Evolutionary conservation across 805 yeast genomes (phyloP).

Genomic region (Metschnikowia lochheadii): DNA sequence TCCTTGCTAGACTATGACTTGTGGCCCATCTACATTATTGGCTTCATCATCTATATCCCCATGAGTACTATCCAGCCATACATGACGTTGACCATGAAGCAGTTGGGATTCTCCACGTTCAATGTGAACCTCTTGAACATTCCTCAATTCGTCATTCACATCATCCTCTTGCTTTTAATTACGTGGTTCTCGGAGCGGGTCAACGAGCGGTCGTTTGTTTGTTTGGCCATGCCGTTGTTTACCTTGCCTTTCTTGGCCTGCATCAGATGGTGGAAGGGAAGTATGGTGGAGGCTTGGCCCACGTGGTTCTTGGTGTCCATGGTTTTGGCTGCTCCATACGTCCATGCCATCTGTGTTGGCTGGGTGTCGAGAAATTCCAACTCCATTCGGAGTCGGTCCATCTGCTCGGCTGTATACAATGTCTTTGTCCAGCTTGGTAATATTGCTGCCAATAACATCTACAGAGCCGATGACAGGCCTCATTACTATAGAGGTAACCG

Average conservation of each 20-base stretch:
- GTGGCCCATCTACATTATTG: slow-evolving; percentile 51
- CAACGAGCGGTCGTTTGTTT: slow-evolving; percentile 22
- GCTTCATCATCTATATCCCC: slow-evolving; percentile 33
- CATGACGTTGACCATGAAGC: slow-evolving; percentile 45
- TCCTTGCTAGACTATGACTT: slow-evolving; percentile 48
- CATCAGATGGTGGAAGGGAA: slow-evolving; percentile 39
- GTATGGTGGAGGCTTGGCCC: slow-evolving; percentile 38
- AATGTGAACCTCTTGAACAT: slow-evolving; percentile 50
- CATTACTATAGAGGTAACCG: slow-evolving; percentile 55
- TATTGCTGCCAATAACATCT: slow-evolving; percentile 53
- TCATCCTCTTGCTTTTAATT: slow-evolving; percentile 17
- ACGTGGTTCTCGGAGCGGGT: slow-evolving; percentile 23
- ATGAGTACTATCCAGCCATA: slow-evolving; percentile 27
- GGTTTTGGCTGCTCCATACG: slow-evolving; percentile 42
- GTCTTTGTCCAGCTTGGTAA: slow-evolving; percentile 58
- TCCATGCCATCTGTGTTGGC: slow-evolving; percentile 53
- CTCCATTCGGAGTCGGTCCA: slow-evolving; percentile 60
- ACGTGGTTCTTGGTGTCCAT: slow-evolving; percentile 37
- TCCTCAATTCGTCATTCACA: slow-evolving; percentile 39
- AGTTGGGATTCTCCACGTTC: slow-evolving; percentile 50
- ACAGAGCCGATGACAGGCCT: slow-evolving; percentile 56
- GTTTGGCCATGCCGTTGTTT: slow-evolving; percentile 24
- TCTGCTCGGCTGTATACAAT: slow-evolving; percentile 62
- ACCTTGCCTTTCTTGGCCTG: slow-evolving; percentile 29
- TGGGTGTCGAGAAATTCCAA: slow-evolving; percentile 64